These are phyloP conservation scores for Hypoxylon subgilvum DNA, from an alignment of 495 filamentous ascomycete genomes.

Conservation along the genomic window DNA sequence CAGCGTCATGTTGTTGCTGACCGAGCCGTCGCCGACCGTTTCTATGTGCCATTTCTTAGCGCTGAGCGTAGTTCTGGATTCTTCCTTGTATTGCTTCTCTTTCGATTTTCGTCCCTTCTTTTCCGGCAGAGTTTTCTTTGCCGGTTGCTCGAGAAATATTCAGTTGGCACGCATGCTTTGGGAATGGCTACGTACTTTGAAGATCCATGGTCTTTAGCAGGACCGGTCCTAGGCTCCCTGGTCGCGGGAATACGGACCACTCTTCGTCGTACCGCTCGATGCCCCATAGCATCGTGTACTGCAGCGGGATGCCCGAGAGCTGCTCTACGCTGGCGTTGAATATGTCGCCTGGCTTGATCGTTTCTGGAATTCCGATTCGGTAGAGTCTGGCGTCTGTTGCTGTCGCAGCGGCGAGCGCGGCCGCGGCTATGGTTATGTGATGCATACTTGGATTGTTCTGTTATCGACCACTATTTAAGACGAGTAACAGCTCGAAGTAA, in stretches of 20 bases:
- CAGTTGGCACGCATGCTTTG: too few relatives aligned
- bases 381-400: background rate
- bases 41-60: background rate
- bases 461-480: too few relatives aligned
- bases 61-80: background rate
- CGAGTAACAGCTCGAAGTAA: background rate
- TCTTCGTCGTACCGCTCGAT: slow-evolving; percentile 1
- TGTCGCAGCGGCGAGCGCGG: background rate
- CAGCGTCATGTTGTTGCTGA: background rate
- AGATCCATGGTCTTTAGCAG: background rate
- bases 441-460: background rate
- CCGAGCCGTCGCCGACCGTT: slow-evolving; percentile 2
- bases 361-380: slow-evolving; percentile 4
- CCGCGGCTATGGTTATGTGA: background rate
- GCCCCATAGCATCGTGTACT: background rate
- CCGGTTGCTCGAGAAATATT: too few relatives aligned
- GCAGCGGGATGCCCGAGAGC: slow-evolving; percentile 1
- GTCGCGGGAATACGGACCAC: background rate
- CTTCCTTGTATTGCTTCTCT: background rate
- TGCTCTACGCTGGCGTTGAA: slow-evolving; percentile 1
- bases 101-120: background rate
- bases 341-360: slow-evolving; percentile 9
- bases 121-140: too few relatives aligned
- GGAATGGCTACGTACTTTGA: too few relatives aligned
- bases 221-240: slow-evolving; percentile 4